Evolutionary conservation across 73 alveolate genomes (phyloP).

Genomic region (Tetrahymena elliotti): DNA sequence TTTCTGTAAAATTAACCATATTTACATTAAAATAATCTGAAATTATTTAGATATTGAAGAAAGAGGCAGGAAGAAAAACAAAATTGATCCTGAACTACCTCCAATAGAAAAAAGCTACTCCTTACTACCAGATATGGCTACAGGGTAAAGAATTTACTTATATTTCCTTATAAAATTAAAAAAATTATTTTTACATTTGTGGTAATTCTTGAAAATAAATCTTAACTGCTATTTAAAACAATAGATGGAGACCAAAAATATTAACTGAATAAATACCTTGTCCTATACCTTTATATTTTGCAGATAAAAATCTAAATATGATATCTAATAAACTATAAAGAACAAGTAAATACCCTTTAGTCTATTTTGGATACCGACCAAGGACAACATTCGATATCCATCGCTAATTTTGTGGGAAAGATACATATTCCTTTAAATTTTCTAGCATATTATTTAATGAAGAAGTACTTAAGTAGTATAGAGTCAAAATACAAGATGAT

Average conservation of each 20-base stretch:
- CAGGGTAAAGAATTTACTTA: too few relatives aligned
- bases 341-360: not conserved
- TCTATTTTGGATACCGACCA: not conserved
- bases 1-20: not conserved
- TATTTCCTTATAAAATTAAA: too few relatives aligned
- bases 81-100: not conserved
- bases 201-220: too few relatives aligned
- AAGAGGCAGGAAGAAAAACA: not conserved
- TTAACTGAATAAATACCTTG: not conserved
- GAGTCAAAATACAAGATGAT: not conserved
- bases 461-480: not conserved
- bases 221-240: not conserved
- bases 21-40: not conserved
- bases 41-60: not conserved
- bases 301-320: not conserved
- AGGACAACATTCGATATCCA: not conserved
- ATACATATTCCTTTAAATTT: not conserved
- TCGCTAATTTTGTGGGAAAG: not conserved
- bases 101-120: not conserved
- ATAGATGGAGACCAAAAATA: not conserved
- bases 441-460: not conserved
- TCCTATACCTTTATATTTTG: not conserved
- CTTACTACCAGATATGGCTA: not conserved
- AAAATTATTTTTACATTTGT: too few relatives aligned
- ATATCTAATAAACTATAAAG: not conserved